Percentiles rank a stretch among this genome's conserved stretches.
These are phyloP conservation scores for Chlorella sp. DNA, from an alignment of 139 green algal species.

Conservation along the genomic window DNA sequence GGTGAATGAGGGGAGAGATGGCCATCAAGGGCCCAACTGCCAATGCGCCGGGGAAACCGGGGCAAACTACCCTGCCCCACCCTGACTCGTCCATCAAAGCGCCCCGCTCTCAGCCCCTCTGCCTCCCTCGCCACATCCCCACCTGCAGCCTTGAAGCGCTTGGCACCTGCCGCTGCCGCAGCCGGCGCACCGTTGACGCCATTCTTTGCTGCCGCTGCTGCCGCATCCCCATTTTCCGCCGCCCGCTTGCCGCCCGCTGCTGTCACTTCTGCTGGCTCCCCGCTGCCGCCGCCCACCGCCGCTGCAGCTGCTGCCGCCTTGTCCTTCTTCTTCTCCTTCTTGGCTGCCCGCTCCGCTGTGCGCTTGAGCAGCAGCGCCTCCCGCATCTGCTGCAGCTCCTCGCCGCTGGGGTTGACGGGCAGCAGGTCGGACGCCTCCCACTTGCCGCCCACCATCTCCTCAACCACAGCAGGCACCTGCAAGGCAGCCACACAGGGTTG, in stretches of 20 bases:
- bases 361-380: slow-evolving; percentile 50
- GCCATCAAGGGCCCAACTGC: too few relatives aligned
- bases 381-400: slow-evolving; percentile 57
- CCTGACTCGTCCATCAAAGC: too few relatives aligned
- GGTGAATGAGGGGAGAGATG: too few relatives aligned
- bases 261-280: not conserved
- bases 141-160: slow-evolving; percentile 30
- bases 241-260: slow-evolving; percentile 7
- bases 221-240: not conserved
- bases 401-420: slow-evolving; percentile 64
- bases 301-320: slow-evolving; percentile 16
- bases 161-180: not conserved
- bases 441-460: slow-evolving; percentile 60
- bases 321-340: slow-evolving; percentile 30
- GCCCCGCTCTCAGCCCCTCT: too few relatives aligned
- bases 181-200: not conserved
- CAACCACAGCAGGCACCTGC: slow-evolving; percentile 57
- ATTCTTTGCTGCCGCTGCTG: not conserved
- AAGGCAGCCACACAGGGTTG: not conserved
- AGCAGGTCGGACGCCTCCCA: slow-evolving; percentile 56
- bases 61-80: too few relatives aligned
- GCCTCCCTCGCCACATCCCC: too few relatives aligned
- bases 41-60: too few relatives aligned
- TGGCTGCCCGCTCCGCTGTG: slow-evolving; percentile 35
- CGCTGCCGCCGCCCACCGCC: not conserved